These are phyloP conservation scores for Porcisia hertigi DNA, from an alignment of 208 protist genomes.

Conservation along the genomic window DNA sequence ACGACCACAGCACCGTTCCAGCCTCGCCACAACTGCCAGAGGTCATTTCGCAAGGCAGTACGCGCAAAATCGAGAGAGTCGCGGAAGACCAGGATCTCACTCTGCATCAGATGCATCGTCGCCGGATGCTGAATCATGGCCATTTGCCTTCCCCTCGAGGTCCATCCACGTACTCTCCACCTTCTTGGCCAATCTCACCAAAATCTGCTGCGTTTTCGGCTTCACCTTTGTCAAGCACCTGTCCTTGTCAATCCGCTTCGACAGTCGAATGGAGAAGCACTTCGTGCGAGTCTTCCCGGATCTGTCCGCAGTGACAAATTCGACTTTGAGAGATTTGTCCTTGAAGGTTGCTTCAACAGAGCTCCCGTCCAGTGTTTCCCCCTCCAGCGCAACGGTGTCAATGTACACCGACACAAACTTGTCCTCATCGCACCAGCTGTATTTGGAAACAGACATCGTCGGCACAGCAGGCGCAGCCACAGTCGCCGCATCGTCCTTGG, in stretches of 20 bases:
- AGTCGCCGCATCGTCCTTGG: conserved; percentile 26
- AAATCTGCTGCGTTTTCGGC: conserved; percentile 48
- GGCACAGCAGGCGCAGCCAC: conserved; percentile 9
- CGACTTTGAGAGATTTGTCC: conserved; percentile 31
- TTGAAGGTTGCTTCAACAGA: conserved; percentile 50
- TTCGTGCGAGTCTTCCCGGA: conserved; percentile 30
- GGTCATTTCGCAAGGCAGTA: background rate
- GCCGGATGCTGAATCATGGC: conserved; percentile 25
- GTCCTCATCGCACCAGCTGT: conserved; percentile 76
- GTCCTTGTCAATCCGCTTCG: conserved; percentile 53
- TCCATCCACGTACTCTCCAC: conserved; percentile 58
- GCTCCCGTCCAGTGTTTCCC: conserved; percentile 38
- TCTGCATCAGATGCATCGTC: conserved; percentile 6
- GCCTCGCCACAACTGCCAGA: background rate
- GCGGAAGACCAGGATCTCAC: background rate
- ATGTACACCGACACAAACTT: conserved; percentile 76
- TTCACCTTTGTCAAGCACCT: conserved; percentile 61
- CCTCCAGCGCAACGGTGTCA: conserved; percentile 32
- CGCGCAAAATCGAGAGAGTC: background rate
- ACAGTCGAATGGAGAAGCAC: conserved; percentile 41
- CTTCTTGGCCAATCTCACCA: conserved; percentile 64
- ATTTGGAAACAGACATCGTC: conserved; percentile 48
- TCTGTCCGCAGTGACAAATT: conserved; percentile 36
- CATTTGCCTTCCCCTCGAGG: conserved; percentile 46
- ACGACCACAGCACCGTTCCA: background rate